Evolutionary conservation across 148 eudicot species (phyloP), one percentile per base, ranked within the genome.

Genomic region (Heliosperma pusillum): DNA sequence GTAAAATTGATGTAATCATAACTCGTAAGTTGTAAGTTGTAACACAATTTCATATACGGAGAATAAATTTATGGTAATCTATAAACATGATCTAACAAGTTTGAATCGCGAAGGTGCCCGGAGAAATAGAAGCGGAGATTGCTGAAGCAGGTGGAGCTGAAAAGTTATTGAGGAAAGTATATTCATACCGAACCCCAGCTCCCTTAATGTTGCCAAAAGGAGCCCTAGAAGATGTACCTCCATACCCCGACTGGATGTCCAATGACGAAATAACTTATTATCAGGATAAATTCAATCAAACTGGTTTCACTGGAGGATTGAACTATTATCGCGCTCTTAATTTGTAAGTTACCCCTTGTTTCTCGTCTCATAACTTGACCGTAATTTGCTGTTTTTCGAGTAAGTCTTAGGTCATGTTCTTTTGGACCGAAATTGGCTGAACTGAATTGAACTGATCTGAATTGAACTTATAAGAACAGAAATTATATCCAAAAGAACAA

Each of bases 321-420:
- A 91, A 89, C 77, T 91, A 89, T 62, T 91, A 91, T 45, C 89
- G 93, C 60, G 90, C 86, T 64, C 17, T 91, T 70, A 83, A 89
- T 64, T 30, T 89, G 93, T 91, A 80, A 47, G 95, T 73, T 13
- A 63, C 19, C 3, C 50, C 45, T 29, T n/a, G n/a, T n/a, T 56
- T 52, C 21, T 16, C 45, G 5, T 36, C 17, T 57, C 55, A n/a
- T n/a, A n/a, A n/a, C n/a, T n/a, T n/a, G n/a, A n/a, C n/a, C n/a
- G n/a, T n/a, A n/a, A n/a, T n/a, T n/a, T n/a, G n/a, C n/a, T n/a
- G n/a, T n/a, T n/a, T n/a, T n/a, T n/a, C n/a, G n/a, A n/a, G n/a
- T n/a, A n/a, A n/a, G n/a, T n/a, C n/a, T n/a, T n/a, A 42, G 45
- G 2, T 42, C 45, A 5, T 40, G 44, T 40, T 40, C 44, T 40